These are phyloP conservation scores for Coffea eugenioides DNA, from an alignment of 257 asterid species.

Conservation along the genomic window DNA sequence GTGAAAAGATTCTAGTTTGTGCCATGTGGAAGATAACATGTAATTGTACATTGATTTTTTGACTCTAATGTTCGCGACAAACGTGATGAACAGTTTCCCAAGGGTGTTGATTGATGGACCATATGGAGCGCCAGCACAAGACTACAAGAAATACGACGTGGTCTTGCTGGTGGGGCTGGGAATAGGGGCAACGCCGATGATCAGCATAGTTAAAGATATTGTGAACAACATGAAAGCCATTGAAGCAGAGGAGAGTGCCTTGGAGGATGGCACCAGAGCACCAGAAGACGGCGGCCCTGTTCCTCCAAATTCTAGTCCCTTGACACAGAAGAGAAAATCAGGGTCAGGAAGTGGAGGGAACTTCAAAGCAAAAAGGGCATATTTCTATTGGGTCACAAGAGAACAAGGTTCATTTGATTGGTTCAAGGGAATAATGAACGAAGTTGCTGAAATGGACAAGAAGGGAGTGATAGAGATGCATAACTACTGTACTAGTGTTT, in stretches of 20 bases:
- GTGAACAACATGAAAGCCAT: conserved; percentile 75
- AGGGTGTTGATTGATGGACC: conserved; percentile 81
- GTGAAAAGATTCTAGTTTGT: neutral
- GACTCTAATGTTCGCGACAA: neutral
- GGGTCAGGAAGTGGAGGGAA: conserved; percentile 32
- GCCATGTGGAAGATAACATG: neutral
- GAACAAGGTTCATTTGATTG: conserved; percentile 90
- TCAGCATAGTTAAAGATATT: conserved; percentile 81
- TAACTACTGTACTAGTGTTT: conserved; percentile 85
- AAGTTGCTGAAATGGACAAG: conserved; percentile 72
- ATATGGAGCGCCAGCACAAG: conserved; percentile 95
- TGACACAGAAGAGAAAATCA: conserved; percentile 24
- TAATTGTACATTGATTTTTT: neutral
- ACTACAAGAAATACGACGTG: conserved; percentile 88
- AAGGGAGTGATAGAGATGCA: conserved; percentile 82
- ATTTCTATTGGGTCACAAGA: conserved; percentile 86
- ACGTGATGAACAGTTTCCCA: conserved; percentile 49
- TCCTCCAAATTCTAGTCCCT: conserved; percentile 15
- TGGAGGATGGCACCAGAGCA: conserved; percentile 41
- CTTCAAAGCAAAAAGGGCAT: conserved; percentile 69
- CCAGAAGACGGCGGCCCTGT: neutral
- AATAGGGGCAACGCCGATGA: conserved; percentile 91
- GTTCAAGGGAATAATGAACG: conserved; percentile 89
- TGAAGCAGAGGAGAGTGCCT: conserved; percentile 44
- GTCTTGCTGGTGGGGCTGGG: conserved; percentile 81